Percentiles rank a stretch among this genome's conserved stretches.
These are phyloP conservation scores for Simmondsia chinensis DNA, from an alignment of 148 eudicot species.

Conservation along the genomic window DNA sequence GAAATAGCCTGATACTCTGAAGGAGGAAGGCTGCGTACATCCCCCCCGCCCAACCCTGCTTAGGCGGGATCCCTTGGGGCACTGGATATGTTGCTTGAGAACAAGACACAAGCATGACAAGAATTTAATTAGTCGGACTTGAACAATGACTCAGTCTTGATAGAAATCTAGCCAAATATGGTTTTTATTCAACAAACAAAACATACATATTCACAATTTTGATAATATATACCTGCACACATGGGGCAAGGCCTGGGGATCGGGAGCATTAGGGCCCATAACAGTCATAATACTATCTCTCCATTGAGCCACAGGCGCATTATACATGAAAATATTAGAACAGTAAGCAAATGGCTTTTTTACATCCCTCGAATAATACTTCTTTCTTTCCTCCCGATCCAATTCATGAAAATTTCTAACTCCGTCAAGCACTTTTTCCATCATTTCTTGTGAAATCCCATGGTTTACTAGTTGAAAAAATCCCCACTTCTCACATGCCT, in stretches of 20 bases:
- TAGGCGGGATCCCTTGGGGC: no score
- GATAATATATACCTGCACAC: no score
- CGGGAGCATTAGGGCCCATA: no score
- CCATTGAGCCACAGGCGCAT: conserved; percentile 18
- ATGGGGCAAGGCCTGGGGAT: no score
- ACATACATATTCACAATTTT: no score
- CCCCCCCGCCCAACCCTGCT: no score
- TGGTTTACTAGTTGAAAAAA: conserved; percentile 42
- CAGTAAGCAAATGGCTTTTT: conserved; percentile 8
- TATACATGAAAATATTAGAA: conserved; percentile 23
- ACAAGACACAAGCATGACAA: no score
- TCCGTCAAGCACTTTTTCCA: conserved; percentile 19
- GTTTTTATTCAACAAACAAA: neutral
- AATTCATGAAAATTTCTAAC: conserved; percentile 22
- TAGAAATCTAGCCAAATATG: no score
- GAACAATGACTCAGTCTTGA: neutral
- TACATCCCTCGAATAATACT: conserved; percentile 21
- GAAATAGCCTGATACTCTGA: no score
- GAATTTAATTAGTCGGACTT: neutral
- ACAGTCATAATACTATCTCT: no score
- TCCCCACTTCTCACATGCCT: conserved; percentile 24
- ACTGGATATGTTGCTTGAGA: no score
- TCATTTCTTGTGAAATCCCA: conserved; percentile 12
- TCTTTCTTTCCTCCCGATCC: conserved; percentile 18
- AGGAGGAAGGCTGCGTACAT: no score